These are phyloP conservation scores for Ceriops zippeliana DNA, from an alignment of 345 rosid species.

Conservation along the genomic window DNA sequence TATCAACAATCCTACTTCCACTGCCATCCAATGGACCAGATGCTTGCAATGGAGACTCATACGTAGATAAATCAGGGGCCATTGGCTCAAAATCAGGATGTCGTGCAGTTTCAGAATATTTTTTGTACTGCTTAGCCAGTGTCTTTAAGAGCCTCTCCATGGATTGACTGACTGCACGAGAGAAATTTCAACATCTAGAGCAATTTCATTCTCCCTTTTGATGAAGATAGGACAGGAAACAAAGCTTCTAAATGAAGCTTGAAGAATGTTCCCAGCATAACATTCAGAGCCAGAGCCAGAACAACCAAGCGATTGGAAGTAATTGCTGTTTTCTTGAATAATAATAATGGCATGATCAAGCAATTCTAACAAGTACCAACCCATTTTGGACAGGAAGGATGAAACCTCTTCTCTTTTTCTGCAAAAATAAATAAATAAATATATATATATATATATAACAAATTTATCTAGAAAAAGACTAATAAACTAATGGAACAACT, in stretches of 20 bases:
- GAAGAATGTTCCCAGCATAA: conserved; percentile 36
- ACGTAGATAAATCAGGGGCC: conserved; percentile 26
- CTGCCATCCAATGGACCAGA: conserved; percentile 20
- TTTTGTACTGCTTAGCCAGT: conserved; percentile 49
- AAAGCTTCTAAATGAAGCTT: conserved; percentile 62
- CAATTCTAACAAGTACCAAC: conserved; percentile 49
- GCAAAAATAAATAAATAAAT: conserved; percentile 19
- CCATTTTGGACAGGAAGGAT: conserved; percentile 53
- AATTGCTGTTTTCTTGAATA: conserved; percentile 37
- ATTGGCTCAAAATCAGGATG: conserved; percentile 37
- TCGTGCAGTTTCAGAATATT: conserved; percentile 40
- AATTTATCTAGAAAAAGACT: conserved; percentile 1
- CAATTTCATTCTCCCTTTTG: conserved; percentile 33
- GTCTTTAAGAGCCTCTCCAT: conserved; percentile 60
- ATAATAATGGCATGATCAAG: conserved; percentile 48
- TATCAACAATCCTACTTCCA: conserved; percentile 59
- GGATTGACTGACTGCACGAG: conserved; percentile 41
- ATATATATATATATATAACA: background rate
- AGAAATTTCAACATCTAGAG: conserved; percentile 36
- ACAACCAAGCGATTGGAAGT: conserved; percentile 49
- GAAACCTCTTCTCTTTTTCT: conserved; percentile 55
- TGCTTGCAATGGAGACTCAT: conserved; percentile 39
- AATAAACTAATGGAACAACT: too few species aligned
- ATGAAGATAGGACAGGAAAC: conserved; percentile 51
- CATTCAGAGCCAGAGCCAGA: conserved; percentile 41